Percentiles rank a stretch among this genome's conserved stretches.
phyloP scores from a whole-genome alignment of 192 early-diverging fungal genomes.

The Oehlia diaphana region DNA sequence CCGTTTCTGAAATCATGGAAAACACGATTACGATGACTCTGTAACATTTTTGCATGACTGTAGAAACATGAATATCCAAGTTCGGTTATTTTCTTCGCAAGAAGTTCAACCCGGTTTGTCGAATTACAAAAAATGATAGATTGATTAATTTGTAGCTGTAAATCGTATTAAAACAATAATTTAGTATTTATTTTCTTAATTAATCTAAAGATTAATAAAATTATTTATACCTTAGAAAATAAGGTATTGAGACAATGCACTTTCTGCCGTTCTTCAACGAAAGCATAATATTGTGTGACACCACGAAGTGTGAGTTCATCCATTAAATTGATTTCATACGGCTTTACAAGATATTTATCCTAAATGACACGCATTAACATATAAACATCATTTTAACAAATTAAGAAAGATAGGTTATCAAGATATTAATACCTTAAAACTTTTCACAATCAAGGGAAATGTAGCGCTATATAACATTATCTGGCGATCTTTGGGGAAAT shows the following conservation, averaged over 20 bases:
- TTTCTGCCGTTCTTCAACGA: constrained; percentile 98
- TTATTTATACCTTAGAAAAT: constrained; percentile 78
- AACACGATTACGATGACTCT: constrained; percentile 97
- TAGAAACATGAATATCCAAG: constrained; percentile 99
- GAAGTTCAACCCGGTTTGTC: constrained; percentile 95
- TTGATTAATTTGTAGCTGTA: constrained; percentile 98
- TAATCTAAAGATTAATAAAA: neutral
- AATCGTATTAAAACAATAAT: neutral
- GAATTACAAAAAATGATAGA: constrained; percentile 99
- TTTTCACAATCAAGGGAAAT: constrained; percentile 97
- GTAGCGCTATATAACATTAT: constrained; percentile 97
- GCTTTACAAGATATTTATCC: constrained; percentile 92
- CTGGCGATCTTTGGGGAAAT: constrained; percentile 86
- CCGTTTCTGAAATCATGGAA: constrained; percentile 99
- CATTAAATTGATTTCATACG: constrained; percentile 99
- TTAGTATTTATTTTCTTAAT: neutral
- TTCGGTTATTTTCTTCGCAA: constrained; percentile 99
- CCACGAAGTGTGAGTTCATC: constrained; percentile 97
- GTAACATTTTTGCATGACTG: constrained; percentile 98
- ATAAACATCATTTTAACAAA: neutral
- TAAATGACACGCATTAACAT: neutral
- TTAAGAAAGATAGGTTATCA: neutral
- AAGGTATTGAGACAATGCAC: constrained; percentile 93
- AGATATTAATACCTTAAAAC: constrained; percentile 68
- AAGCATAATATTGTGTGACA: constrained; percentile 99